Percentiles rank a stretch among this genome's conserved stretches.
These are phyloP conservation scores for Casuarina glauca DNA, from an alignment of 306 rosid species.

Conservation along the genomic window DNA sequence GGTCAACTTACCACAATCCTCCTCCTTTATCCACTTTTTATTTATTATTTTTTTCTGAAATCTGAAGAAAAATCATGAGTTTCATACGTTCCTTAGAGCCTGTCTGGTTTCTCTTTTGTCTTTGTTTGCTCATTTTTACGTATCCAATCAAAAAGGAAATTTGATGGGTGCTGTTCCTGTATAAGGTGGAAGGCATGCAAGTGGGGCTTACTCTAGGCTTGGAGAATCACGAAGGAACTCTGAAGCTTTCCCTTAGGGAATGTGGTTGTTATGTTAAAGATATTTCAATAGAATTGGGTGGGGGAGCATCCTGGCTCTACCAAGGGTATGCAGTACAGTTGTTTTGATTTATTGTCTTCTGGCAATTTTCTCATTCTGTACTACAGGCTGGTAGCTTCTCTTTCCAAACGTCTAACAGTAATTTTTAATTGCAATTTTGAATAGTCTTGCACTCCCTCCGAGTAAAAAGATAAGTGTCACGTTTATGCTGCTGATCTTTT, in stretches of 20 bases:
- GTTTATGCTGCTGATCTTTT: not conserved
- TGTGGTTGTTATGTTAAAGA: slow-evolving; percentile 65
- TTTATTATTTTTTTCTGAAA: not conserved
- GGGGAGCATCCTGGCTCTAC: slow-evolving; percentile 97
- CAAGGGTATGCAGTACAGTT: slow-evolving; percentile 66
- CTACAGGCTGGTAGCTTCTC: slow-evolving; percentile 15
- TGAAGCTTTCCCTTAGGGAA: slow-evolving; percentile 61
- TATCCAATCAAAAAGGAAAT: slow-evolving; percentile 27
- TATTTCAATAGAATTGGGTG: slow-evolving; percentile 77
- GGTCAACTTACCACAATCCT: not conserved
- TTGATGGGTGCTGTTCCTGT: slow-evolving; percentile 44
- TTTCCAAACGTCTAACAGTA: not conserved
- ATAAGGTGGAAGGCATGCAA: slow-evolving; percentile 85
- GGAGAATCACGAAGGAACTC: slow-evolving; percentile 72
- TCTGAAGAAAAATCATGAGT: not conserved
- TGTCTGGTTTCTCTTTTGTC: slow-evolving; percentile 12
- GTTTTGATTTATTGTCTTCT: not conserved
- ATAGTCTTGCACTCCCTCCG: not conserved
- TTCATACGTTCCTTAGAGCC: slow-evolving; percentile 10
- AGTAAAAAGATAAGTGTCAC: not conserved
- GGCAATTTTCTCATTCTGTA: slow-evolving; percentile 7
- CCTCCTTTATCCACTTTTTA: not conserved
- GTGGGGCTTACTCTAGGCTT: slow-evolving; percentile 68
- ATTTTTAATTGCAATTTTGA: slow-evolving; percentile 1
- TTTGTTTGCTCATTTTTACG: slow-evolving; percentile 19